Base-by-base conservation (phyloP, 208 protist species). In the Crithidia sp. region DNA sequence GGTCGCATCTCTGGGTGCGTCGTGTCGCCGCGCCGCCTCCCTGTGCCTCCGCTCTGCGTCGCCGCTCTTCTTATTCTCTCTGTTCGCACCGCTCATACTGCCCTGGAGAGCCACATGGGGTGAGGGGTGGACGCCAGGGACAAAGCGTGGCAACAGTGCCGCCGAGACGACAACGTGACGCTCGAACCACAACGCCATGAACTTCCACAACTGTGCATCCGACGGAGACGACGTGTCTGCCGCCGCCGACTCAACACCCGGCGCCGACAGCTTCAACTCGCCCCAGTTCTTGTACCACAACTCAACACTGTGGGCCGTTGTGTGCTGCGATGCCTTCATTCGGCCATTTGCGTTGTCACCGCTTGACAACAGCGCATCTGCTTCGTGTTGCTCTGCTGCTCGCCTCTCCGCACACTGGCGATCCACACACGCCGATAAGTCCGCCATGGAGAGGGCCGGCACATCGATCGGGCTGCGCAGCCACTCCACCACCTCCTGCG, bases 401-500 rank as follows among this genome's bases (percentile, higher is more conserved):
- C 45, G 10, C 0, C 67, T 5, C 7, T 58, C n/a, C 45, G 66
- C 13, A 37, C 76, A 13, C 6, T 5, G 19, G 10, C 57, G 40
- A 3, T 71, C 65, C 9, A 64, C n/a, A 36, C 52, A 61, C 8
- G 56, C 39, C 37, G 14, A 13, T 16, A 55, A 19, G 0, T 67
- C 59, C 6, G 28, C 58, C 9, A 47, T 37, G 2, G 14, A 14
- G 40, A 74, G 53, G 44, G 50, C n/a, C 13, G 74, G 74, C 3
- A 68, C 2, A 6, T 64, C 47, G 8, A 79, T 79, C 13, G 67
- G 53, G 17, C 37, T 62, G 19, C 44, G 41, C 7, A 79, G 61
- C 74, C 67, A 74, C 40, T 9, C 9, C 12, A 79, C 43, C 2
- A 70, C 67, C 3, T 37, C 36, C 40, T 17, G 67, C 14, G 67